Conservation (phyloP, 2,329 filamentous ascomycete species). For the Alternaria gaisen region DNA sequence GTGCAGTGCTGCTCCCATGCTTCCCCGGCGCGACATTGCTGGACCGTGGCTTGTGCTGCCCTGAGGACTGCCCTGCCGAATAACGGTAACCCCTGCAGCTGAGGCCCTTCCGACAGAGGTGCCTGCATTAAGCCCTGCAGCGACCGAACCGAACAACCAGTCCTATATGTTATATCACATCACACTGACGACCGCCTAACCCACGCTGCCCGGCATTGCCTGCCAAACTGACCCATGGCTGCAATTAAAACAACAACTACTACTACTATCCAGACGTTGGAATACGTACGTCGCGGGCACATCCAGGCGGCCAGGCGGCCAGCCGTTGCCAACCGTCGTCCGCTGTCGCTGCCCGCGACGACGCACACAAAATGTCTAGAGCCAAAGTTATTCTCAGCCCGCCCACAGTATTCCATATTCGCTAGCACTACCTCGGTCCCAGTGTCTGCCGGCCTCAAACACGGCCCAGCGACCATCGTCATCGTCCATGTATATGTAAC, state of each 20-base stretch:
- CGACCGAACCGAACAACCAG: neutral
- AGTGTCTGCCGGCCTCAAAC: neutral
- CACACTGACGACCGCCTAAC: neutral
- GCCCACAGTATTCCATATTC: neutral
- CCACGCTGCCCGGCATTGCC: too few relatives aligned
- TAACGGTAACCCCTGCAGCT: constrained; percentile 6
- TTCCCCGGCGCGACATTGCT: constrained; percentile 5
- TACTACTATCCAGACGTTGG: neutral
- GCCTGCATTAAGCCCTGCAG: constrained; percentile 13
- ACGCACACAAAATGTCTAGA: too few relatives aligned
- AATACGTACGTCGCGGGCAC: neutral
- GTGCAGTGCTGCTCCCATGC: neutral
- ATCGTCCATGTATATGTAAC: neutral
- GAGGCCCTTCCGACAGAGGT: neutral
- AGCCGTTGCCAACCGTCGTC: neutral
- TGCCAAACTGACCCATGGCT: too few relatives aligned
- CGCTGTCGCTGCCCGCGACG: neutral
- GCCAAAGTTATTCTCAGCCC: neutral
- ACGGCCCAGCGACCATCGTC: neutral
- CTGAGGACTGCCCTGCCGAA: neutral
- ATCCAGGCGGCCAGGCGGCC: neutral
- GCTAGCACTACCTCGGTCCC: neutral
- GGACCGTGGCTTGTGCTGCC: constrained; percentile 7
- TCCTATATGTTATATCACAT: neutral
- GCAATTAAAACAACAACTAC: too few relatives aligned